These are phyloP conservation scores for Lichtheimia corymbifera DNA, from an alignment of 371 early-diverging fungal species.

Conservation along the genomic window DNA sequence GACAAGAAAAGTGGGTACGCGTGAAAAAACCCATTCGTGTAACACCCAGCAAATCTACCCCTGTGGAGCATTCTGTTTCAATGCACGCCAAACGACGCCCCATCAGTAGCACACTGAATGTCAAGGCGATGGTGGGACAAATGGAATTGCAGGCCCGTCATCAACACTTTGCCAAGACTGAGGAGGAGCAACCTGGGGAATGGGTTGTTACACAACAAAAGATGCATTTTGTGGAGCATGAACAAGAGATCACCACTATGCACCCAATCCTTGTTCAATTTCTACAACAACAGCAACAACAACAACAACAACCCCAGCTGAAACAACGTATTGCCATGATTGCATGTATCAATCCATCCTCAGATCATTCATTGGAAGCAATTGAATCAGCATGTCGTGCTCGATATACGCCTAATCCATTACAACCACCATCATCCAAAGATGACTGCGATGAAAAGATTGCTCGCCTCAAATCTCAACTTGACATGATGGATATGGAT, in stretches of 20 bases:
- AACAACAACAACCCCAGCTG: too few species aligned
- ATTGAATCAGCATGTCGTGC: too few species aligned
- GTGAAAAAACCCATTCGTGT: background rate
- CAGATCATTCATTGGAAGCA: too few species aligned
- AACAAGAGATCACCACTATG: background rate
- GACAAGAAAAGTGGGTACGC: constrained; percentile 52
- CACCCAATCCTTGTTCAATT: too few species aligned
- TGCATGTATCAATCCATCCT: too few species aligned
- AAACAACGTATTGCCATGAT: too few species aligned
- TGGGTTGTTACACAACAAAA: constrained; percentile 67
- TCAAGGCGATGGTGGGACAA: constrained; percentile 25
- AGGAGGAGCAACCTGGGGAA: constrained; percentile 42
- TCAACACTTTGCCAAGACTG: background rate
- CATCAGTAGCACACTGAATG: constrained; percentile 13
- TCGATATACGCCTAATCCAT: too few species aligned
- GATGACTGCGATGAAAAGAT: too few species aligned
- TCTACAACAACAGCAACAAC: too few species aligned
- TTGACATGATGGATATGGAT: too few species aligned
- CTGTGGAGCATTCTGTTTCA: background rate
- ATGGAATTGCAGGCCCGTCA: constrained; percentile 20
- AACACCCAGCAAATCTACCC: constrained; percentile 3
- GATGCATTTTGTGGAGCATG: constrained; percentile 83
- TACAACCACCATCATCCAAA: too few species aligned
- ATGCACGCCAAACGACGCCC: constrained; percentile 11
- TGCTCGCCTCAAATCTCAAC: too few species aligned